Evolutionary conservation across 2,329 filamentous ascomycete genomes (phyloP), one percentile per base, ranked within the genome.

Genomic region (Aspergillus amoenus): DNA sequence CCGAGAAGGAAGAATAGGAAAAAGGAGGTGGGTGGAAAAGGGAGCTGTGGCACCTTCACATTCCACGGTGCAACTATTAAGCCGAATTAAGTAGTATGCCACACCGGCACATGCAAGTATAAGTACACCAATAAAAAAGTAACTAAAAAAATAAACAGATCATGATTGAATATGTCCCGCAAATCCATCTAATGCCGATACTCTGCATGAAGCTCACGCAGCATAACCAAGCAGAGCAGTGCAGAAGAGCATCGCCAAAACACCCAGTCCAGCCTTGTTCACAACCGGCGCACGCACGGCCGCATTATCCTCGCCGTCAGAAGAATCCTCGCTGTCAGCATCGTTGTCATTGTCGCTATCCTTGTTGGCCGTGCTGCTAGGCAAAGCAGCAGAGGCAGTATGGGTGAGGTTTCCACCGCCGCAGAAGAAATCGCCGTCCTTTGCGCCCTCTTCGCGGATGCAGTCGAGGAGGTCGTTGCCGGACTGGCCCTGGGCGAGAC

Each of bases 391-490:
- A 18, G 63, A 55, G 1, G 70, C 76, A 3, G 74, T 80, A 7
- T 76, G 76, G 3, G 72, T 77, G 3, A 71, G 70, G 27, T 69
- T 76, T 8, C 63, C 55, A 61, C 67, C 72, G 43, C 74, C 74
- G 71, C 80, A 83, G 65, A 81, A 83, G 60, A 82, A 73, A 7
- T 74, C 62, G 9, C 61, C 58, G 49, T 70, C 64, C 27, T 65
- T 60, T 27, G 74, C 74, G 32, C 78, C 78, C 48, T 78, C 65
- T 32, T 68, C 61, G 48, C 62, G 70, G 13, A 82, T 67, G 61
- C 81, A 83, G 3, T 65, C 32, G 4, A 66, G 65, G 34, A 80
- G 64, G 4, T 71, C 63, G 11, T 60, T 55, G 50, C 78, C 65
- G 21, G 62, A 68, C 60, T 80, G 77, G 43, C 65, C 75, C 41